Base-by-base conservation (phyloP, 2,329 filamentous ascomycete genomes). In the Tolypocladium pustulatum region DNA sequence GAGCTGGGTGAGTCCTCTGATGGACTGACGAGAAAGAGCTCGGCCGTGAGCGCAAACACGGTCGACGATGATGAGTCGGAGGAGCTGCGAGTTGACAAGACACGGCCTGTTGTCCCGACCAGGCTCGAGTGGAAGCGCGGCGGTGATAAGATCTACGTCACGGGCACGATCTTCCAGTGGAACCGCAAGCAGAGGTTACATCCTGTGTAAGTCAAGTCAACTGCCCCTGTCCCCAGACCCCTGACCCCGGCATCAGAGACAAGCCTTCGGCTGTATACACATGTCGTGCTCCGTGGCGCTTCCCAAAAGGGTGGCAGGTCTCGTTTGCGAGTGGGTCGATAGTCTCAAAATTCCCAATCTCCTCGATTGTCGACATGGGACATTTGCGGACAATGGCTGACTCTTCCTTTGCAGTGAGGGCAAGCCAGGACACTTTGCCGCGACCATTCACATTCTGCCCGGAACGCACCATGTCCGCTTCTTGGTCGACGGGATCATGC, bases 391-490 rank as follows among this genome's bases (percentile, higher is more conserved):
- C 30, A 10, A 52, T 30, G 12, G 54, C 61, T 69, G 58, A 66
- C 61, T 54, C 59, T 57, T 52, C 61, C 36, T 49, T 25, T 58
- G 62, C 62, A 84, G 81, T 32, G 78, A 81, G 64, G 81, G 77
- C 8, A 77, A 76, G 43, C 81, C 82, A 32, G 84, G 86, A 57
- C 82, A 86, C 61, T 88, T 92, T 71, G 87, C 88, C 41, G 88
- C 89, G 52, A 87, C 84, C 25, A 85, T 97, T 68, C 86, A 89
- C 69, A 86, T 97, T 60, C 87, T 91, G 17, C 91, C 93, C 4
- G 94, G 94, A 65, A 99, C 94, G 6, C 93, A 99, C 71, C 94
- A 99, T 76, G 81, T 99, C 68, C 93, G 95, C 69, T 99, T 97
- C 75, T 82, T 99, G 65, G 91, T 97, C 56, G 93, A 97, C 74